Percentiles rank a stretch among this genome's conserved stretches.
phyloP scores from a whole-genome alignment of 805 yeast genomes.

The Wickerhamomyces strasburgensis region DNA sequence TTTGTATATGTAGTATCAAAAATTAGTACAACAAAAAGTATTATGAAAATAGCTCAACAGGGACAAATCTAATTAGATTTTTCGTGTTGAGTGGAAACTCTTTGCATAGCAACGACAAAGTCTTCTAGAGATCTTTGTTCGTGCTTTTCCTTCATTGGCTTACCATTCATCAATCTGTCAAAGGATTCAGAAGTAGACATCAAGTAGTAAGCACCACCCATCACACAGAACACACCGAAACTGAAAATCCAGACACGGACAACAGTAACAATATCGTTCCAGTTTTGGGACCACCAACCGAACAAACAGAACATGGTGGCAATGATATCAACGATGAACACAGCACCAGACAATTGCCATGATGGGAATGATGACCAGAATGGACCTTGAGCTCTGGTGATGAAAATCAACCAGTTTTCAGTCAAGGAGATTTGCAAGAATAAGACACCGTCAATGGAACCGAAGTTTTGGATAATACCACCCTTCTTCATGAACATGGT shows the following conservation, averaged over 20 bases:
- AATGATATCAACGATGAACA: slow-evolving; percentile 79
- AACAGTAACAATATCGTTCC: slow-evolving; percentile 93
- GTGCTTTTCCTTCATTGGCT: slow-evolving; percentile 51
- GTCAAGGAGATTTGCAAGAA: slow-evolving; percentile 92
- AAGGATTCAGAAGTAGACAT: slow-evolving; percentile 79
- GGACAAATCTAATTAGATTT: slow-evolving; percentile 50
- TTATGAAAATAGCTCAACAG: slow-evolving; percentile 4
- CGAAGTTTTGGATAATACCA: slow-evolving; percentile 95
- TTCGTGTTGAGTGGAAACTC: slow-evolving; percentile 88
- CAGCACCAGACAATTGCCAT: slow-evolving; percentile 96
- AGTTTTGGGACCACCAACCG: slow-evolving; percentile 98
- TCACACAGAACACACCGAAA: slow-evolving; percentile 92
- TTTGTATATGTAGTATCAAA: not conserved
- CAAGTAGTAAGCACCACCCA: slow-evolving; percentile 95
- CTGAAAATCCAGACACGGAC: slow-evolving; percentile 95
- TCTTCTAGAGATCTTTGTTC: slow-evolving; percentile 73
- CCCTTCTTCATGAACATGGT: slow-evolving; percentile 87
- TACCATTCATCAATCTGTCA: slow-evolving; percentile 83
- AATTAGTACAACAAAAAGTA: slow-evolving; percentile 5
- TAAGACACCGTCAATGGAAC: slow-evolving; percentile 88
- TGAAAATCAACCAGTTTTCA: slow-evolving; percentile 96
- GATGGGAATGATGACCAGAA: slow-evolving; percentile 97
- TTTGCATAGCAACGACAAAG: slow-evolving; percentile 80
- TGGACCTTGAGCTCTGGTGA: slow-evolving; percentile 96
- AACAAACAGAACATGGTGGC: slow-evolving; percentile 89